Base-by-base conservation (phyloP, 2,329 filamentous ascomycete species). In the Fusarium hainanense region DNA sequence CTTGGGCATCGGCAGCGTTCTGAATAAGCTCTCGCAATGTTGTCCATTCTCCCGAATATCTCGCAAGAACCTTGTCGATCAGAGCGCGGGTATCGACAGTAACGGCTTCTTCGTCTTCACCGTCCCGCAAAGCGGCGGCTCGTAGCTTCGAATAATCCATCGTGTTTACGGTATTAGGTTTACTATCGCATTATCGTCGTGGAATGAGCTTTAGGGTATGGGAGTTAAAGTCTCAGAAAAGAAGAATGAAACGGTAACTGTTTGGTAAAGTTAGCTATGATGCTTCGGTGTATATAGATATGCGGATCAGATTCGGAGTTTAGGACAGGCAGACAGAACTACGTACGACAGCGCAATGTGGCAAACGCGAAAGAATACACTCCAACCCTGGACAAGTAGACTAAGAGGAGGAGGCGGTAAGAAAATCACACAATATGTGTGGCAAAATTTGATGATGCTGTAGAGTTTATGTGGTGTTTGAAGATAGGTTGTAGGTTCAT, bases 1-100 rank as follows among this genome's bases (percentile, higher is more conserved):
- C 96, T 77, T 94, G 93, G 23, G 96, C 96, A 83, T 99, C 96
- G 69, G 96, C 95, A n/a, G 96, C 96, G 78, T 99, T 99, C 77
- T 99, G 96, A 46, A 99, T 94, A 66, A 99, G 89, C 79, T 99
- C 96, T 84, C 96, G 89, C 20, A 99, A 83, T 11, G 88, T 92
- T 8, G 89, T 94, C 91, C 95, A 98, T 84, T 99, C 97, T 74
- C 96, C 95, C 4, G 94, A 97, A 79, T 99, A 99, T 77, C 96
- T 88, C 12, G 96, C 96, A 51, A 99, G 87, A 13, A 99, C 95
- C 81, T 99, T 99, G 83, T 98, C 97, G 77, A 99, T 99, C 74
- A 99, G 82, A 44, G 96, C 96, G 76, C 97, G 88, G 50, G 96
- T 99, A 78, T 99, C 97, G 76, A 99, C 96, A 1, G 96, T 99